Base-by-base conservation (phyloP, 225 moss, liverwort and hornwort genomes). In the Ulota crispa region DNA sequence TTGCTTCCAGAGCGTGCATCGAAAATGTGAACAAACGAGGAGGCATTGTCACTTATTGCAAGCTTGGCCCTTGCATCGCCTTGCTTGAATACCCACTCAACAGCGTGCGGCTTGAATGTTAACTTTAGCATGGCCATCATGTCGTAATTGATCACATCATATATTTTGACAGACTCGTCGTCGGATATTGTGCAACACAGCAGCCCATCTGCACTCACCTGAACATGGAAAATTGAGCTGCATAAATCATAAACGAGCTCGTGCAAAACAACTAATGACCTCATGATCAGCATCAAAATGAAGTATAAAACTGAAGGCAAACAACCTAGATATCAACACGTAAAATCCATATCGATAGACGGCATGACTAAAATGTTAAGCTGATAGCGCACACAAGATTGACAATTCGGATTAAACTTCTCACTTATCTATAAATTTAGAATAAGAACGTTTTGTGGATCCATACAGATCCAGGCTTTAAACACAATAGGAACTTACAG, bases 61-160 rank as follows among this genome's bases (percentile, higher is more conserved):
- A 99, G 88, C 88, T 94, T 95, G 12, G 99, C 96, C 76, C 89
- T 95, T 43, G 99, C 96, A 89, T 99, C 99, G 52, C 96, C 99
- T 83, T 94, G 82, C 78, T 93, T 99, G 68, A 92, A 99, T 27
- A 96, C 94, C 99, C 99, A 99, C 80, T 99, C 99, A 5, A 89
- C 88, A 77, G 96, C 89, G 52, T 88, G 91, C 43, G 99, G 99
- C 71, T 83, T 47, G 80, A 93, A 99, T 2, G 92, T 81, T 68
- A 99, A 81, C 57, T 90, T 91, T 24, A 96, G 83, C 99, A 99
- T 99, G 10, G 99, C 93, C 99, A 99, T 99, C 99, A 99, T 99
- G 70, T 99, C 99, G 80, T 96, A 99, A 78, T 99, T 99, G 71
- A 96, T 83, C 74, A 99, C 99, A 86, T 99, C 99, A 32, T 96